These are phyloP conservation scores for Coemansia sp. DNA, from an alignment of 192 early-diverging fungal genomes.

Conservation along the genomic window DNA sequence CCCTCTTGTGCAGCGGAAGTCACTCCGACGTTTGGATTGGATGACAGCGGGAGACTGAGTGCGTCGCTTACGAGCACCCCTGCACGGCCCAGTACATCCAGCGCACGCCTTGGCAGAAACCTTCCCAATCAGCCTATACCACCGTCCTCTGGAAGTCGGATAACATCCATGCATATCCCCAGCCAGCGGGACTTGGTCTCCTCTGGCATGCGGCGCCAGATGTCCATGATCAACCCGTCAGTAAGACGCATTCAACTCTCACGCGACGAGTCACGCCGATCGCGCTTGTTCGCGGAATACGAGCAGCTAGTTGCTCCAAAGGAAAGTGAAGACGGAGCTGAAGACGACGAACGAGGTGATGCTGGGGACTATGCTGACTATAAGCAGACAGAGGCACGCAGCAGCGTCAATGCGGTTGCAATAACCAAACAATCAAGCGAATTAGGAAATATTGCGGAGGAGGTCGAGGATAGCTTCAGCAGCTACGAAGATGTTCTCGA, in stretches of 20 bases:
- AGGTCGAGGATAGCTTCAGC: conserved; percentile 19
- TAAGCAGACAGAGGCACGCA: not conserved
- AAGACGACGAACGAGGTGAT: conserved; percentile 22
- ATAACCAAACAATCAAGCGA: not conserved
- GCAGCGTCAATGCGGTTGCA: not conserved
- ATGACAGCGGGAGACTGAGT: conserved; percentile 1
- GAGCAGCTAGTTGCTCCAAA: conserved; percentile 38
- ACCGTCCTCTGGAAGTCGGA: conserved; percentile 1
- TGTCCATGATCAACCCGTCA: conserved; percentile 38
- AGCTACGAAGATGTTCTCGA: conserved; percentile 16
- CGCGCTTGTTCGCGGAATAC: conserved; percentile 49
- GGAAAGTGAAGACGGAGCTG: conserved; percentile 25
- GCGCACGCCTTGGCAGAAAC: conserved; percentile 13
- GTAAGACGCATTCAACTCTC: conserved; percentile 34
- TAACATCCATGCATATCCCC: conserved; percentile 28
- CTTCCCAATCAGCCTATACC: not conserved
- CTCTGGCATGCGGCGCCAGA: conserved; percentile 16
- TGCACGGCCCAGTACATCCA: conserved; percentile 32
- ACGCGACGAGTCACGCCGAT: conserved; percentile 44
- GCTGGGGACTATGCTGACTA: conserved; percentile 9
- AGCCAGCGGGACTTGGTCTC: conserved; percentile 9
- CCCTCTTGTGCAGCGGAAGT: too few species aligned
- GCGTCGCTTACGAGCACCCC: not conserved
- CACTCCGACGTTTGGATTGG: not conserved
- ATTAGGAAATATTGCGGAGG: conserved; percentile 26